Conservation (phyloP, 2,329 filamentous ascomycete genomes). For the Macrophomina phaseolina region DNA sequence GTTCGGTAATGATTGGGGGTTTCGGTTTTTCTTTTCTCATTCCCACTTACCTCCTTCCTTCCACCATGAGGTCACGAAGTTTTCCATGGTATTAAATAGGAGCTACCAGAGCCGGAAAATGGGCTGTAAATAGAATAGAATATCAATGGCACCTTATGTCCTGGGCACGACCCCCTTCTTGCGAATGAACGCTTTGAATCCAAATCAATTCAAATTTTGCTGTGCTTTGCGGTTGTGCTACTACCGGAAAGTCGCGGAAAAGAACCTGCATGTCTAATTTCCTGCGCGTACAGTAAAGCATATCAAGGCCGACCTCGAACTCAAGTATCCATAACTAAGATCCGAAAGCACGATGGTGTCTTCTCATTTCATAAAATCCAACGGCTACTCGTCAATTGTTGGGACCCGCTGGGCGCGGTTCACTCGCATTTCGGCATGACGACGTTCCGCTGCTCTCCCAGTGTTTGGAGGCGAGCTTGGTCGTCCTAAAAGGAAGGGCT, state of each 20-base stretch:
- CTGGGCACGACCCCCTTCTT: not conserved
- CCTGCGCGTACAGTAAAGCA: too few relatives aligned
- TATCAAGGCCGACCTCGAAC: too few relatives aligned
- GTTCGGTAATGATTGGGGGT: not conserved
- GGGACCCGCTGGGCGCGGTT: not conserved
- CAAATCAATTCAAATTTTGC: not conserved
- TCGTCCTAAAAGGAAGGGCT: too few relatives aligned
- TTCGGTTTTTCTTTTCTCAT: slow-evolving; percentile 13
- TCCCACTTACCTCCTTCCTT: slow-evolving; percentile 12
- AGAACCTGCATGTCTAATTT: too few relatives aligned
- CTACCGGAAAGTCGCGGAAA: too few relatives aligned
- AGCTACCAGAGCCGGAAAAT: slow-evolving; percentile 22
- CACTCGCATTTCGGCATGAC: not conserved
- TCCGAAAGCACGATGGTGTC: too few relatives aligned
- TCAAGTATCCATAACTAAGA: too few relatives aligned
- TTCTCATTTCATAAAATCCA: too few relatives aligned
- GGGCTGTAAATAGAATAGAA: slow-evolving; percentile 20
- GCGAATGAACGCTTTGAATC: too few relatives aligned
- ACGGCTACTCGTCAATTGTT: not conserved
- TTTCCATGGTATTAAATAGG: slow-evolving; percentile 18
- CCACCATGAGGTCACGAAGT: slow-evolving; percentile 14
- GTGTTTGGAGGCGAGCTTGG: not conserved
- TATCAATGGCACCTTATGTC: slow-evolving; percentile 11
- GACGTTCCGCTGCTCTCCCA: not conserved
- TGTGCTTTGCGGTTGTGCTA: too few relatives aligned